Evolutionary conservation across 495 filamentous ascomycete species (phyloP).

Genomic region (Aeminium ludgeri): DNA sequence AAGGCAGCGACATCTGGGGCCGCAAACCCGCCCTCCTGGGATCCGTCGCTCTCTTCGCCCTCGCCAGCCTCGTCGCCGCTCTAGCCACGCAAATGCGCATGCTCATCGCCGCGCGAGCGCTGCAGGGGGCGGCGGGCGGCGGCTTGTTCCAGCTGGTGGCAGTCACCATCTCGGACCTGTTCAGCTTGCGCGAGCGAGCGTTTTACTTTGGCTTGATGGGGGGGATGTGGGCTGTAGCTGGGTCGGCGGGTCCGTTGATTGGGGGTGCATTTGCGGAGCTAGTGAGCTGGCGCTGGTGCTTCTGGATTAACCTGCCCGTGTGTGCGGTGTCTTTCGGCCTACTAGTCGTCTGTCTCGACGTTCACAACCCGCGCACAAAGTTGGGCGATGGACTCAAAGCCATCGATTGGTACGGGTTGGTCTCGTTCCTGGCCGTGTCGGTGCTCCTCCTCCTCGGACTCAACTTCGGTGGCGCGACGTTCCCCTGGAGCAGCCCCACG

Average conservation of each 20-base stretch:
- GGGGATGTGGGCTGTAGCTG: slow-evolving; percentile 40
- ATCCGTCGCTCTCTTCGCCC: slow-evolving; percentile 28
- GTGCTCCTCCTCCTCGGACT: slow-evolving; percentile 26
- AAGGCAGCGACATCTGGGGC: slow-evolving; percentile 45
- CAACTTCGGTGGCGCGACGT: slow-evolving; percentile 24
- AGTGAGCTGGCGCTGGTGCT: slow-evolving; percentile 48
- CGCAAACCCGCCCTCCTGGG: slow-evolving; percentile 36
- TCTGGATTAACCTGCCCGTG: slow-evolving; percentile 58
- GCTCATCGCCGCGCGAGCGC: slow-evolving; percentile 36
- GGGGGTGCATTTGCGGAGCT: slow-evolving; percentile 50
- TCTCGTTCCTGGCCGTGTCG: slow-evolving; percentile 23
- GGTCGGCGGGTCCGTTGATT: slow-evolving; percentile 39
- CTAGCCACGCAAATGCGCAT: slow-evolving; percentile 33
- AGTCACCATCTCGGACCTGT: slow-evolving; percentile 41
- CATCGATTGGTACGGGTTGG: slow-evolving; percentile 33
- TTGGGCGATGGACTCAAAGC: slow-evolving; percentile 32
- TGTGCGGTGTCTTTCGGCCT: slow-evolving; percentile 37
- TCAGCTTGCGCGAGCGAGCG: slow-evolving; percentile 38
- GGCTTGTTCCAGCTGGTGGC: slow-evolving; percentile 36
- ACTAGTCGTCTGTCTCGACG: slow-evolving; percentile 40
- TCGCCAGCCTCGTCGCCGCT: slow-evolving; percentile 32
- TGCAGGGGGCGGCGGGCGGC: slow-evolving; percentile 40
- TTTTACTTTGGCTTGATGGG: slow-evolving; percentile 39
- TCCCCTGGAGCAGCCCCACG: slow-evolving; percentile 23
- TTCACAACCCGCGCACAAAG: slow-evolving; percentile 41